Evolutionary conservation across 345 rosid species (phyloP).

Genomic region (Ceriops zippeliana): DNA sequence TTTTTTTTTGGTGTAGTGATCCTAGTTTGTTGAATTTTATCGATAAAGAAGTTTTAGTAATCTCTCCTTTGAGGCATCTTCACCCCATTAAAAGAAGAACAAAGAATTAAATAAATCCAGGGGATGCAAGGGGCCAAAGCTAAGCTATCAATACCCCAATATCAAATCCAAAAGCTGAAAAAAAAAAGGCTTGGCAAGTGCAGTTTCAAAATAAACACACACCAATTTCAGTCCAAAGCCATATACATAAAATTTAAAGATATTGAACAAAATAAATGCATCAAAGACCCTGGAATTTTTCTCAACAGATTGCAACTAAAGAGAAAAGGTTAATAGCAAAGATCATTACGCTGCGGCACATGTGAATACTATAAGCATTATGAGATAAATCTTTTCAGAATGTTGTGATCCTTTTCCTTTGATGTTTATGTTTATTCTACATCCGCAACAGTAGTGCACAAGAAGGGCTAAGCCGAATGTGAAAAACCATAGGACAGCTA

Average conservation of each 20-base stretch:
- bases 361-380: slow-evolving; percentile 76
- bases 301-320: not conserved
- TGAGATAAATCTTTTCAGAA: slow-evolving; percentile 54
- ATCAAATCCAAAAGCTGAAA: not conserved
- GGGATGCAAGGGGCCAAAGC: not conserved
- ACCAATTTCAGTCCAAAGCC: not conserved
- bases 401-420: slow-evolving; percentile 44
- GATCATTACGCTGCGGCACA: slow-evolving; percentile 78
- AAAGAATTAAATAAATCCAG: not conserved
- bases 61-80: not conserved
- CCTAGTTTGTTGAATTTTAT: not conserved
- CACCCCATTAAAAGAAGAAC: not conserved
- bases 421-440: slow-evolving; percentile 55
- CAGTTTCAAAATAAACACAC: not conserved
- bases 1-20: too few relatives aligned
- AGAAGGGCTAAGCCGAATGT: slow-evolving; percentile 76
- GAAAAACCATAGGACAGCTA: slow-evolving; percentile 75
- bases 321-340: slow-evolving; percentile 9
- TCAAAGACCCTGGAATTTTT: not conserved
- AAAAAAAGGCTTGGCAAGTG: not conserved
- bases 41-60: not conserved
- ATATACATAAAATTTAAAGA: not conserved
- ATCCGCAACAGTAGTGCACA: slow-evolving; percentile 54
- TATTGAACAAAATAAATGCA: not conserved
- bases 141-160: not conserved